Percentiles rank a stretch among this genome's conserved stretches.
phyloP scores from a whole-genome alignment of 108 stramenopile species.

The Pseudonitzschia pungens region DNA sequence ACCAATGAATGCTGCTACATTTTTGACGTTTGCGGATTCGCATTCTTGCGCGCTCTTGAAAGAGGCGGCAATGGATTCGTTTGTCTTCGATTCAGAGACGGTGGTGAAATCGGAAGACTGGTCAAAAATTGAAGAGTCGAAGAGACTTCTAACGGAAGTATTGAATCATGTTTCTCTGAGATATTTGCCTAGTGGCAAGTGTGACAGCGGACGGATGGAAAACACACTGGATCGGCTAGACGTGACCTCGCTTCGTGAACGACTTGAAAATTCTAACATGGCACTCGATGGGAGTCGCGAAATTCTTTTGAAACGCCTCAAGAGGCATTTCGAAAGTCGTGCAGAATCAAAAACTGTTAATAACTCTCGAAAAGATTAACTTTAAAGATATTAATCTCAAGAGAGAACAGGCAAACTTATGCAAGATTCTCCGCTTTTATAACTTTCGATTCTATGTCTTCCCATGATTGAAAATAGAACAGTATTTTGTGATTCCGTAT shows the following conservation, averaged over 20 bases:
- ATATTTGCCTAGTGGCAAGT: neutral
- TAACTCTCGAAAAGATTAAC: no score
- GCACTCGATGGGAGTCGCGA: constrained; percentile 10
- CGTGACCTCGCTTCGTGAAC: constrained; percentile 5
- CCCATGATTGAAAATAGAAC: no score
- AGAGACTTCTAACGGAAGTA: neutral
- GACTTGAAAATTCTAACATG: neutral
- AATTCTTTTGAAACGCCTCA: neutral
- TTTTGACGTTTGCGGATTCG: neutral
- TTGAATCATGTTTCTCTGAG: no score
- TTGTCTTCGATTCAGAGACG: neutral
- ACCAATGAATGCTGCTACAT: neutral
- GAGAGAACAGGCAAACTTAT: no score
- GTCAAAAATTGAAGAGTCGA: neutral
- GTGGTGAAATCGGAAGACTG: neutral
- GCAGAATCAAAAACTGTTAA: no score
- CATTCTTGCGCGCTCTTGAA: constrained; percentile 16
- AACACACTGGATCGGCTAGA: neutral
- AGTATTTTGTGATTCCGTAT: no score
- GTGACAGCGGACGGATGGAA: neutral
- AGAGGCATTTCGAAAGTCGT: neutral
- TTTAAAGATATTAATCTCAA: no score
- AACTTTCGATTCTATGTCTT: no score
- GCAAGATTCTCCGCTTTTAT: no score
- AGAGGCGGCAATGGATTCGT: constrained; percentile 3